Base-by-base conservation (phyloP, 805 yeast genomes). In the Ascoidea tarda region DNA sequence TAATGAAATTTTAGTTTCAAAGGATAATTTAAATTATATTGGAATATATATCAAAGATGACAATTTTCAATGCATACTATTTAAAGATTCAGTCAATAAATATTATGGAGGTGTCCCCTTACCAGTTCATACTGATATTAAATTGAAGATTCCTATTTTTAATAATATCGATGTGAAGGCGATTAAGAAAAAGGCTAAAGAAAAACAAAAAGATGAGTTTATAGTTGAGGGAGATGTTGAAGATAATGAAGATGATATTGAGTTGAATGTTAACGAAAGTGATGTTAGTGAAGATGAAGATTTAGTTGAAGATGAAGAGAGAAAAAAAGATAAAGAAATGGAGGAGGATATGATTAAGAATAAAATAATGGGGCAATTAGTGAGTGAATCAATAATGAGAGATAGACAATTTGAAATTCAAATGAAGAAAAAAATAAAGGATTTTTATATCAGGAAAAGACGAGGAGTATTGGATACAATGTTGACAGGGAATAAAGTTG, bases 51-150 rank as follows among this genome's bases (percentile, higher is more conserved):
- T 87, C 45, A 76, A 79, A 54, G 75, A 74, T 50, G 89, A 85
- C 54, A 78, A 80, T 55, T 76, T 89, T 59, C 79, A 77, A 57
- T 87, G 95, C 65, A 74, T 88, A 51, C 74, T 87, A 21, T 76
- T 87, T 55, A 84, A 86, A 66, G 90, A 89, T 28, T 71, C 72
- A 5, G 65, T 65, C 48, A 69, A 70, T 38, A 83, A 83, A 66
- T 46, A 31, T 6, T n/a, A 28, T 5, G 49, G 44, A 28, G 49
- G 33, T 1, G 45, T 87, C 61, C 98, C 98, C 12, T 67, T 93
- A 50, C 85, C 96, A 0, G 72, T 89, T 53, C 91, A 96, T 0
- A 75, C 88, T 8, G 96, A 87, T 60, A 65, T 91, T 57, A 84
- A 81, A 12, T 69, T 89, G 48, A 71, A 73, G 53, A 65, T 89